These are phyloP conservation scores for Monosporascus sp. DNA, from an alignment of 2,329 filamentous ascomycete species.

Conservation along the genomic window DNA sequence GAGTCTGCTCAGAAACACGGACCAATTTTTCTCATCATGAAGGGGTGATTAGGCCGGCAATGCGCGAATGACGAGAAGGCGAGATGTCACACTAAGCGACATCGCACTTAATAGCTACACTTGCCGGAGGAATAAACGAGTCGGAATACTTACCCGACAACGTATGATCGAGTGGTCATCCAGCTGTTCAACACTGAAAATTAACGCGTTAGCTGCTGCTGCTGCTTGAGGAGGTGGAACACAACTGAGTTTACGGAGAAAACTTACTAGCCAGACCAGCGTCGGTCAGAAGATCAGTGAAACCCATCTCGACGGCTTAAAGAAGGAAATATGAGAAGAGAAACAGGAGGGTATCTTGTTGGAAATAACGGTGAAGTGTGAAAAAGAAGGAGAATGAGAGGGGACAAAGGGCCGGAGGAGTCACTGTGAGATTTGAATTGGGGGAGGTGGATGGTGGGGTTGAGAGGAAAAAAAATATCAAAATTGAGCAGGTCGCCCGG, in stretches of 20 bases:
- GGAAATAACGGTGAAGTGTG: conserved; percentile 15
- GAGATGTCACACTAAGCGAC: conserved; percentile 1
- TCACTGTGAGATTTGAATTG: neutral
- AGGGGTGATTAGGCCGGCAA: conserved; percentile 11
- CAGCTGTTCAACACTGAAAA: conserved; percentile 50
- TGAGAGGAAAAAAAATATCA: neutral
- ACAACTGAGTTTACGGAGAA: conserved; percentile 5
- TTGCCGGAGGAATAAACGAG: conserved; percentile 10
- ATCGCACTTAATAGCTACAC: conserved; percentile 5
- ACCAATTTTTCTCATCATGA: conserved; percentile 72
- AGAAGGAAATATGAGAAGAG: conserved; percentile 12
- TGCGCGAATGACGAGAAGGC: conserved; percentile 1
- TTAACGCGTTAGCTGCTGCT: conserved; percentile 9
- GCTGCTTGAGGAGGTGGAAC: conserved; percentile 1
- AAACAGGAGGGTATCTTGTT: conserved; percentile 24
- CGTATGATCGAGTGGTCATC: conserved; percentile 63
- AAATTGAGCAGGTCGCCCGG: neutral
- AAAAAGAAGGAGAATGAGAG: conserved; percentile 8
- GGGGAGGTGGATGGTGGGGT: neutral
- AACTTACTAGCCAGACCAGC: conserved; percentile 48
- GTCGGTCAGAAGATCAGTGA: conserved; percentile 54
- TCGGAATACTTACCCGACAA: conserved; percentile 58
- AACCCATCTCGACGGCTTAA: conserved; percentile 46
- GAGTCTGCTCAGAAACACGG: conserved; percentile 77
- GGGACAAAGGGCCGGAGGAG: neutral